phyloP scores from a whole-genome alignment of 495 filamentous ascomycete species.

The Tuber microsphaerosporum region DNA sequence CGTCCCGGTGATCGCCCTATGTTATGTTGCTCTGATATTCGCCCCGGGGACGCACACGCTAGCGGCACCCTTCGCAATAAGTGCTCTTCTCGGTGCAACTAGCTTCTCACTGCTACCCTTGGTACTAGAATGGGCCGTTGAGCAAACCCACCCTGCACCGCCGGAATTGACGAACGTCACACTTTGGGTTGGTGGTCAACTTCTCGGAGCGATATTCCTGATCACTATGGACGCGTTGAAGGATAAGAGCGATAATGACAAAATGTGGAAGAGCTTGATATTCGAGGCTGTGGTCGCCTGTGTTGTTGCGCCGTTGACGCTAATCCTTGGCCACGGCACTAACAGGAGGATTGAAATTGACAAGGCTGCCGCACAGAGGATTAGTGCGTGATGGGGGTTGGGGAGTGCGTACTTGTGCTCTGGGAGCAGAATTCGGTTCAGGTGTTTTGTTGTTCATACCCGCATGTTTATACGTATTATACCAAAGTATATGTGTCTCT shows the following conservation, averaged over 20 bases:
- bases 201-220: constrained; percentile 76
- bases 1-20: constrained; percentile 65
- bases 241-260: constrained; percentile 45
- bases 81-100: constrained; percentile 66
- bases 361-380: constrained; percentile 18
- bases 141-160: constrained; percentile 78
- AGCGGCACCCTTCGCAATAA: constrained; percentile 64
- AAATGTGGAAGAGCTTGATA: constrained; percentile 52
- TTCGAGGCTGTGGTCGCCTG: constrained; percentile 67
- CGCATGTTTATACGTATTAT: too few species aligned
- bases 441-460: too few species aligned
- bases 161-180: constrained; percentile 78
- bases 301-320: constrained; percentile 58
- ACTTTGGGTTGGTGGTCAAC: constrained; percentile 74
- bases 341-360: constrained; percentile 57
- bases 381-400: background rate
- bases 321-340: constrained; percentile 56
- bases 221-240: constrained; percentile 73
- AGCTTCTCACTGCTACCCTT: constrained; percentile 77
- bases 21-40: constrained; percentile 73
- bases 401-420: background rate
- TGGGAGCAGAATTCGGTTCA: background rate
- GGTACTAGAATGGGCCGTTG: constrained; percentile 76
- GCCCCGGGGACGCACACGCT: constrained; percentile 64
- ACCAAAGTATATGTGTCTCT: too few species aligned